phyloP scores from a whole-genome alignment of 2,329 filamentous ascomycete species.

The Didymella pomorum region DNA sequence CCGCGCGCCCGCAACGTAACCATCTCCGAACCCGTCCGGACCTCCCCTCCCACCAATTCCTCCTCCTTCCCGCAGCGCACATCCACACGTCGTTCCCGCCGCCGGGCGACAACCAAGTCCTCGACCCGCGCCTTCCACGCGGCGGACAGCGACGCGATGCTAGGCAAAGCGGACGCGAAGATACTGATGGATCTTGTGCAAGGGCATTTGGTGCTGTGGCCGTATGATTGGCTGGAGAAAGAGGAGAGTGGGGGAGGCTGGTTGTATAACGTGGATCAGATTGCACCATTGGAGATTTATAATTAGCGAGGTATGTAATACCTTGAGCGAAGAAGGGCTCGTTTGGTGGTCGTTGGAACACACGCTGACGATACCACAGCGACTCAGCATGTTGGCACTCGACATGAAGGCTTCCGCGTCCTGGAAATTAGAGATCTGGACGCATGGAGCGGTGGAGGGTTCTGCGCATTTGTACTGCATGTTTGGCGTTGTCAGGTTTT shows the following conservation, averaged over 20 bases:
- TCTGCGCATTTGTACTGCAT: too few species aligned
- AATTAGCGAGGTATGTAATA: not conserved
- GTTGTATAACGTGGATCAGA: slow-evolving; percentile 95
- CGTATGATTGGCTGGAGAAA: slow-evolving; percentile 85
- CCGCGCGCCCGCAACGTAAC: slow-evolving; percentile 48
- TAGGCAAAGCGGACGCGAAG: slow-evolving; percentile 79
- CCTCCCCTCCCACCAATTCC: slow-evolving; percentile 7
- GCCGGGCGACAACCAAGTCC: slow-evolving; percentile 74
- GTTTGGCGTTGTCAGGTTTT: too few species aligned
- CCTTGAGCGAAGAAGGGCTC: too few species aligned
- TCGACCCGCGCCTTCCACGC: slow-evolving; percentile 70
- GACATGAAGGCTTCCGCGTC: too few species aligned
- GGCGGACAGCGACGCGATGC: slow-evolving; percentile 71
- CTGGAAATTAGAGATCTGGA: too few species aligned
- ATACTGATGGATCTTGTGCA: slow-evolving; percentile 82
- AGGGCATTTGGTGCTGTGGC: slow-evolving; percentile 88
- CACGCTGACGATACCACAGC: too few species aligned
- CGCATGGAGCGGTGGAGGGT: too few species aligned
- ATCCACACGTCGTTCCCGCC: slow-evolving; percentile 56
- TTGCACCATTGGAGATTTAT: slow-evolving; percentile 96
- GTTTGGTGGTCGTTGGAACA: too few species aligned
- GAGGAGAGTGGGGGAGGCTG: slow-evolving; percentile 95
- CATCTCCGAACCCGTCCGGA: slow-evolving; percentile 41
- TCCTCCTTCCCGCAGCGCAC: slow-evolving; percentile 26
- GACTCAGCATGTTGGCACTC: too few species aligned